A percentile compares a stretch with the other conserved stretches of the same genome.
Evolutionary conservation across 805 yeast species (phyloP).

Genomic region (Crinitomyces ghanaensis): DNA sequence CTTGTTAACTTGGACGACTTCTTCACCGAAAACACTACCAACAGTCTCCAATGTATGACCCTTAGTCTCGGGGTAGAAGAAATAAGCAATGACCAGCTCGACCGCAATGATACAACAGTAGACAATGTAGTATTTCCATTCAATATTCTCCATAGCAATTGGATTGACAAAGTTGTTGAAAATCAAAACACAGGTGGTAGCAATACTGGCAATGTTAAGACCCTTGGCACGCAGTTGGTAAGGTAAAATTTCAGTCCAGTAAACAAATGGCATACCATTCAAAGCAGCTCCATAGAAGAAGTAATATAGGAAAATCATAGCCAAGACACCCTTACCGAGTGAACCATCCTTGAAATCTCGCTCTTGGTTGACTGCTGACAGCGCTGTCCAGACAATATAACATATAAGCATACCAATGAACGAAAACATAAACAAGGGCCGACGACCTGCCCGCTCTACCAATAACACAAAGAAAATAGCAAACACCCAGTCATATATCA

Average conservation of each 20-base stretch:
- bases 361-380: constrained; percentile 31
- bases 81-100: constrained; percentile 24
- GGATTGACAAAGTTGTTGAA: constrained; percentile 29
- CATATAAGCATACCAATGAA: constrained; percentile 7
- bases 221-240: constrained; percentile 32
- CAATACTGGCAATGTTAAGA: constrained; percentile 23
- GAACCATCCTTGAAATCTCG: constrained; percentile 4
- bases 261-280: constrained; percentile 11
- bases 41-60: constrained; percentile 36
- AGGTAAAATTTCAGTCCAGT: constrained; percentile 18
- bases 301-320: constrained; percentile 11
- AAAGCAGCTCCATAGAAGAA: constrained; percentile 11
- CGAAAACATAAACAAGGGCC: constrained; percentile 12
- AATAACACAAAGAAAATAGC: constrained; percentile 5
- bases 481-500: constrained; percentile 4
- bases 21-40: constrained; percentile 32
- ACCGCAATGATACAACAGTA: constrained; percentile 18
- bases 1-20: constrained; percentile 1
- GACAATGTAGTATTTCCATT: constrained; percentile 36
- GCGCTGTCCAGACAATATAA: constrained; percentile 34
- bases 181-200: constrained; percentile 13
- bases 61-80: constrained; percentile 32
- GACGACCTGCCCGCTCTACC: constrained; percentile 9
- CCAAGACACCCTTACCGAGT: constrained; percentile 8
- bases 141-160: constrained; percentile 31